These are phyloP conservation scores for Venturia oleaginea DNA, from an alignment of 2,329 filamentous ascomycete genomes.

Conservation along the genomic window DNA sequence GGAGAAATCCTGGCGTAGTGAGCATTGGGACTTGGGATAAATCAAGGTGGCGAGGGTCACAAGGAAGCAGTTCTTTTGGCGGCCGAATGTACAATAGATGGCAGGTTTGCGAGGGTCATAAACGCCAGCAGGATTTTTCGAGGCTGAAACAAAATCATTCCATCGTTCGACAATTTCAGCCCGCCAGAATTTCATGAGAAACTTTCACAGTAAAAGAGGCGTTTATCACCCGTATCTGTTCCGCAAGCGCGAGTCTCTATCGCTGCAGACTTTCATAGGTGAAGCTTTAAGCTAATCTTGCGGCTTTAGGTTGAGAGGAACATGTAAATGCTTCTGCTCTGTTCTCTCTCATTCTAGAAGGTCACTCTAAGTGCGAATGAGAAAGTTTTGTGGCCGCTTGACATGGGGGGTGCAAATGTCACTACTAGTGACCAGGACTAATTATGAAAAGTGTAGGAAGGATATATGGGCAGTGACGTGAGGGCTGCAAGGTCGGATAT, in stretches of 20 bases:
- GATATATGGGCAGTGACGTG: too few relatives aligned
- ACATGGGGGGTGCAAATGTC: background rate
- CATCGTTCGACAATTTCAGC: too few relatives aligned
- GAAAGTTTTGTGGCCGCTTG: slow-evolving; percentile 6
- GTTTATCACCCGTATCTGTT: slow-evolving; percentile 15
- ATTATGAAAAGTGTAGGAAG: background rate
- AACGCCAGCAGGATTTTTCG: too few relatives aligned
- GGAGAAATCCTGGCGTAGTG: too few relatives aligned
- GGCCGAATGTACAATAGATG: too few relatives aligned
- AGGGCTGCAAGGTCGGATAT: background rate
- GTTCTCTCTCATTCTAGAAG: slow-evolving; percentile 8
- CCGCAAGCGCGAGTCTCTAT: slow-evolving; percentile 12
- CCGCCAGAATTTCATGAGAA: too few relatives aligned
- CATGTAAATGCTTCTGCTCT: slow-evolving; percentile 6
- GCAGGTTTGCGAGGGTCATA: too few relatives aligned
- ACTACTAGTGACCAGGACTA: background rate
- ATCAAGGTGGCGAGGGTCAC: too few relatives aligned
- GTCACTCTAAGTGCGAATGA: slow-evolving; percentile 11
- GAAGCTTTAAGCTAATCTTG: slow-evolving; percentile 3
- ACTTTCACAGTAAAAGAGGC: too few relatives aligned
- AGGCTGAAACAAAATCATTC: too few relatives aligned
- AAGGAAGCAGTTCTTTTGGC: too few relatives aligned
- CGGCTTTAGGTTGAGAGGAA: slow-evolving; percentile 1
- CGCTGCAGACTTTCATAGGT: slow-evolving; percentile 13
- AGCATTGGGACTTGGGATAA: too few relatives aligned